Base-by-base conservation (phyloP, 257 asterid species). In the Echites panduratus region DNA sequence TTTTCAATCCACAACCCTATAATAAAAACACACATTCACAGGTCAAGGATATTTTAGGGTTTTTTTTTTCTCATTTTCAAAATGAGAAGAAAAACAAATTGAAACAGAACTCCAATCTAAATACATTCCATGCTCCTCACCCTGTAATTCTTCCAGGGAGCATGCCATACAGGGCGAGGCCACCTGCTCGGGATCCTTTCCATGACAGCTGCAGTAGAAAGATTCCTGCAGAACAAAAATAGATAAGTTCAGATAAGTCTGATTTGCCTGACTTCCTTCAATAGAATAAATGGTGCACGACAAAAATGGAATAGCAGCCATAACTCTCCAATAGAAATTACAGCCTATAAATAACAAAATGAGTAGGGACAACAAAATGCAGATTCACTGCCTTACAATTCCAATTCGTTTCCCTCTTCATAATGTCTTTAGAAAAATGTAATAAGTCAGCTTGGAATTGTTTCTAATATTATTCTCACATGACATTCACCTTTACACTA, bases 91-190 rank as follows among this genome's bases (percentile, higher is more conserved):
- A 26, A 53, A 53, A n/a, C 19, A 53, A 19, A 5, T 53, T 27
- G 27, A 20, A 20, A 53, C 20, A 19, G 59, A 53, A 53, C 59
- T 22, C 59, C 59, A 53, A 53, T 53, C 12, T 19, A 20, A 53
- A 20, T 53, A 52, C 10, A 53, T 53, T 3, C 59, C 68, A 75
- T 62, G 63, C 35, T 66, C 77, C 83, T 81, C 80, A 95, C 99
- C 88, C 99, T 87, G 82, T 90, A 95, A 84, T 92, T 95, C 86
- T 90, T 95, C 99, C 99, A 95, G 13, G 98, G 98, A 38, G 96
- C 78, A 81, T 66, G 99, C 98, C 98, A 93, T 40, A 82, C 82
- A 64, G 97, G 98, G 67, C 98, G 96, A 59, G 98, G 98, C 98
- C 98, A 91, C 79, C 80, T 91, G 83, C 98, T 91, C 73, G 98